Conservation (phyloP, 169 alveolate genomes). For the Toxoplasma gondii region DNA sequence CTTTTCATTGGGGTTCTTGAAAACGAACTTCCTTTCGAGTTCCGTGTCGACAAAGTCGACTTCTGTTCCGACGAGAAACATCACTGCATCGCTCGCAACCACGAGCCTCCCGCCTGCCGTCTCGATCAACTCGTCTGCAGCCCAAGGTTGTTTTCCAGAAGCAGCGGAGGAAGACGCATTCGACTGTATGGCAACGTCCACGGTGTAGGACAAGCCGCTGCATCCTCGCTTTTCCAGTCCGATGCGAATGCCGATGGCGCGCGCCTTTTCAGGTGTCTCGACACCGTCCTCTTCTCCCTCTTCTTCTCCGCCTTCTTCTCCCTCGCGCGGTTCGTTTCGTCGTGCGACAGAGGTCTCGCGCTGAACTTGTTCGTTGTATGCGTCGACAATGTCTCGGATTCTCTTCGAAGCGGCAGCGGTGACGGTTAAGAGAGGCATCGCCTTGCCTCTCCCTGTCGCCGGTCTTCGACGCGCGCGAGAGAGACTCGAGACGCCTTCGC, state of each 20-base stretch:
- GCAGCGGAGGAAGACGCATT: background rate
- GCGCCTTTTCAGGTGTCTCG: background rate
- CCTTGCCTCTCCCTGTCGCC: background rate
- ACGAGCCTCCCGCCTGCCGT: constrained; percentile 49
- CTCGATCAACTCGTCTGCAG: constrained; percentile 49
- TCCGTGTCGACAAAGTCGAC: constrained; percentile 68
- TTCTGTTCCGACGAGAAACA: constrained; percentile 68
- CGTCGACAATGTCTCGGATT: constrained; percentile 35
- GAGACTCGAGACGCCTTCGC: background rate
- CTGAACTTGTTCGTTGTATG: constrained; percentile 36
- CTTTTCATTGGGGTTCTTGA: constrained; percentile 66
- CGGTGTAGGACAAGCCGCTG: constrained; percentile 67
- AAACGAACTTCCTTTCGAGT: constrained; percentile 55
- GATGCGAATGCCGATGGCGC: constrained; percentile 65
- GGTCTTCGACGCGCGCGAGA: background rate
- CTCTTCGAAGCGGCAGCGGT: constrained; percentile 53
- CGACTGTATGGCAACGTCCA: constrained; percentile 49
- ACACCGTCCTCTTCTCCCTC: background rate
- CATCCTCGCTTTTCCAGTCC: constrained; percentile 66
- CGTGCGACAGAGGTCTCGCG: background rate
- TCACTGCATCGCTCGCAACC: constrained; percentile 66
- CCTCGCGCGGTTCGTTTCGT: background rate
- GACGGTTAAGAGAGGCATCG: constrained; percentile 61
- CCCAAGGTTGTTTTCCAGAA: constrained; percentile 14
- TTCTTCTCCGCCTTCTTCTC: constrained; percentile 13